Conservation (phyloP, 2,329 filamentous ascomycete genomes). For the Myotisia sp. region DNA sequence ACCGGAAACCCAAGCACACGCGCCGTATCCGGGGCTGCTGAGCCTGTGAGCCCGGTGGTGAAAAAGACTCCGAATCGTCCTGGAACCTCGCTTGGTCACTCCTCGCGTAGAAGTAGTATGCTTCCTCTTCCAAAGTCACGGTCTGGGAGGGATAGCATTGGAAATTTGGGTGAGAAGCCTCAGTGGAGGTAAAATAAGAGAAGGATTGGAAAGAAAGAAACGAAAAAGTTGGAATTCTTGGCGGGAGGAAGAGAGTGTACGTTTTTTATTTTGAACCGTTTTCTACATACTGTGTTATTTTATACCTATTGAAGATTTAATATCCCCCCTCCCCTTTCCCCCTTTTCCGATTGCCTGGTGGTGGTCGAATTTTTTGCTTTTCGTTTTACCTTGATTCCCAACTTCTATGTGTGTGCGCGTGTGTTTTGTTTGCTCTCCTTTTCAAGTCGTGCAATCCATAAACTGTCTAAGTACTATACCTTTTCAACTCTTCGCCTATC, state of each 20-base stretch:
- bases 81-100: constrained; percentile 28
- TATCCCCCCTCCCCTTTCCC: constrained; percentile 1
- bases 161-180: constrained; percentile 20
- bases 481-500: too few relatives aligned
- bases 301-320: not conserved
- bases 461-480: too few relatives aligned
- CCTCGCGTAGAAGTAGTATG: constrained; percentile 26
- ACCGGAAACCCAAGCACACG: constrained; percentile 18
- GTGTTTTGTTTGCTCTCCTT: too few relatives aligned
- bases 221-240: not conserved
- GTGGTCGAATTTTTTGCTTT: too few relatives aligned
- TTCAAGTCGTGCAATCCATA: too few relatives aligned
- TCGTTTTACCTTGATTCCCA: too few relatives aligned
- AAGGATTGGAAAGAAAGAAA: constrained; percentile 1
- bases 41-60: not conserved
- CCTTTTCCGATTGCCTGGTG: too few relatives aligned
- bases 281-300: not conserved
- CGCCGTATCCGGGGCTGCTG: constrained; percentile 4
- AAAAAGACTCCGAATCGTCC: constrained; percentile 14
- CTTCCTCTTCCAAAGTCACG: constrained; percentile 24
- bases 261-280: not conserved
- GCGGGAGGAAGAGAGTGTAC: not conserved
- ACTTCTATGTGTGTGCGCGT: too few relatives aligned
- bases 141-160: constrained; percentile 19
- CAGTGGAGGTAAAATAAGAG: constrained; percentile 21